A percentile compares a stretch with the other conserved stretches of the same genome.
phyloP scores from a whole-genome alignment of 2,329 filamentous ascomycete genomes.

The Lasiodiplodia theobromae region DNA sequence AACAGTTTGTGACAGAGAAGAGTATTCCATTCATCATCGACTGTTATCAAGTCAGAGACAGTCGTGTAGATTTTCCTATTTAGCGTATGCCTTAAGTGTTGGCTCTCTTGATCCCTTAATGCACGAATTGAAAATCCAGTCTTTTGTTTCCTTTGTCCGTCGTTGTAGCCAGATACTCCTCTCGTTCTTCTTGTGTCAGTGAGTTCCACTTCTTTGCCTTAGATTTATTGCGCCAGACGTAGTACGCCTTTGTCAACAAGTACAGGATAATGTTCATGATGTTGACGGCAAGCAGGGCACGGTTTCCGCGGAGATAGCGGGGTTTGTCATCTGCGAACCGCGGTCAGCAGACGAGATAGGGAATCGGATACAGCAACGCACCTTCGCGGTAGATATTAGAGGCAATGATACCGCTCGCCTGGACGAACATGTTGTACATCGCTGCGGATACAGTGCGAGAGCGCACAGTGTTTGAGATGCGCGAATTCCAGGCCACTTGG shows the following conservation, averaged over 20 bases:
- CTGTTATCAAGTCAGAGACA: background rate
- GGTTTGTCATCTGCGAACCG: constrained; percentile 34
- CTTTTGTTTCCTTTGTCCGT: constrained; percentile 47
- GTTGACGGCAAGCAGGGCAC: constrained; percentile 39
- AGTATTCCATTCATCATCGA: background rate
- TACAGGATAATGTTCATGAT: constrained; percentile 43
- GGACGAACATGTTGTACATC: constrained; percentile 42
- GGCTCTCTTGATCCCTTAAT: constrained; percentile 32
- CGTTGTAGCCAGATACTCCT: constrained; percentile 45
- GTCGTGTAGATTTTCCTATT: background rate
- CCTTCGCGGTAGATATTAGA: constrained; percentile 38
- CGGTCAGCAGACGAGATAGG: background rate
- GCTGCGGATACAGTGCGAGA: constrained; percentile 35
- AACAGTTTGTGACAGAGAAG: too few relatives aligned
- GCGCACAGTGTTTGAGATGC: constrained; percentile 33
- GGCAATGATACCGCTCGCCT: constrained; percentile 36
- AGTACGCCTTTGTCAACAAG: constrained; percentile 43
- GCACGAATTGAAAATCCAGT: constrained; percentile 43
- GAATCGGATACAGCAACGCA: background rate
- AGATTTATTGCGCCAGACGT: constrained; percentile 40
- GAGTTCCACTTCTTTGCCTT: constrained; percentile 45
- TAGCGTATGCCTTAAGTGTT: background rate
- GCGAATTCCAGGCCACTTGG: constrained; percentile 56
- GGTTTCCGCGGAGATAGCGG: constrained; percentile 36
- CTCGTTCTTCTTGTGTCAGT: constrained; percentile 46